Evolutionary conservation across 805 yeast species (phyloP), one percentile per base, ranked within the genome.

Genomic region (Saccharomyces kudriavzevii): DNA sequence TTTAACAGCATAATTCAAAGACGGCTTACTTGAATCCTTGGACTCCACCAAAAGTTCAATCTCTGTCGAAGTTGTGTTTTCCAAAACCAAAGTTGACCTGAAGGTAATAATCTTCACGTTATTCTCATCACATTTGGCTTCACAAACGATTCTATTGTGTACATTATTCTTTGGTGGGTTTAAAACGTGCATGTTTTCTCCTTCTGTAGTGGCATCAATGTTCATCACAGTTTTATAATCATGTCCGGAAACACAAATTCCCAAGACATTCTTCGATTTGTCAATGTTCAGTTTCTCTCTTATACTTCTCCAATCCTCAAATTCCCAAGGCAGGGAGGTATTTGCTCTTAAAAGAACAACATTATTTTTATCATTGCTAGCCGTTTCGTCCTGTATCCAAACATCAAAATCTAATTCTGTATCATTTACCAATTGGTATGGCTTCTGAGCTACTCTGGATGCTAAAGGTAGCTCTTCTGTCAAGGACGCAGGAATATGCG

Each of bases 271-370:
- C n/a, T 74, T 75, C 20, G 78, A 80, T 45, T 77, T 81, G 52
- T 85, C 85, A 3, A 85, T 80, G 56, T 81, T 84, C 53, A 91
- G 72, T 52, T 83, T 82, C 63, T 92, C 96, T 68, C 99, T 83
- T 25, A 90, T 79, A 29, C 77, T 77, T 56, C 88, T 77, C 97
- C 98, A 94, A 65, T 92, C 97, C 62, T 91, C 96, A 73, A 95
- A 95, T 45, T 90, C 83, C 97, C 98, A 94, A 0, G 88, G 85
- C 4, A 80, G 66, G 3, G 70, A 68, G 4, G 79, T 81, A 1
- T 79, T 79, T 50, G 82, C 75, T 43, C 72, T 68, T 14, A 87
- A 64, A 17, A 35, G 13, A 0, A 61, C 40, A 0, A 77, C 73
- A 14, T 69, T 30, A 1, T 60, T 61, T 9, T 55, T 51, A 13